Base-by-base conservation (phyloP, 1,139 yeast species). In the Williopsis jadinii region DNA sequence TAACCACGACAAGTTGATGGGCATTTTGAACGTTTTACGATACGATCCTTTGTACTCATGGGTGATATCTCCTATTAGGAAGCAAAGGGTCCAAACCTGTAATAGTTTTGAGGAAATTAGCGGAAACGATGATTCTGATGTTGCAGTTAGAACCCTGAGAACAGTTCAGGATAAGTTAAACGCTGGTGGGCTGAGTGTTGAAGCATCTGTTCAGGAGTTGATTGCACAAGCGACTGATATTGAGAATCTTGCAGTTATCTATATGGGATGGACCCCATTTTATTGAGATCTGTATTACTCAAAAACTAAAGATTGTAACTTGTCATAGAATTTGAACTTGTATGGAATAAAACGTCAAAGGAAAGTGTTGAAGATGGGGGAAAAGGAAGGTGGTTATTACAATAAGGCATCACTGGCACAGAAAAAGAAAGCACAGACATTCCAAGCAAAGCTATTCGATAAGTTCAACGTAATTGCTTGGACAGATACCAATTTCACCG, bases 401-500 rank as follows among this genome's bases (percentile, higher is more conserved):
- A 19, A 19, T 19, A 19, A 19, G 6, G 24, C 24, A 19, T 19
- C 6, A 19, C 24, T 5, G 6, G 24, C 6, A 19, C 24, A 19
- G 6, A 6, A 19, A 6, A 19, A 19, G 24, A 19, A 19, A 19
- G 4, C 6, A 19, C 24, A 4, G 24, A 19, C 24, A 19, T 19
- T 19, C 24, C 24, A 19, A 19, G 30, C 11, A 11, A 14, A 24
- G 11, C 39, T 32, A 45, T 33, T 71, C 78, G 41, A 82, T 65
- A 52, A 87, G 67, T 59, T 85, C 84, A 39, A 90, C 94, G 58
- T 92, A 92, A 62, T 92, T 92, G 51, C 95, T 84, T 40, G 98
- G 98, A 63, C 96, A 90, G 54, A 92, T 92, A 53, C 98, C 98
- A 40, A 87, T 85, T 61, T 88, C 95, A 37, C 98, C 98, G 54